These are phyloP conservation scores for Xerocomus potaroensis DNA, from an alignment of 768 basidiomycete genomes.

Conservation along the genomic window DNA sequence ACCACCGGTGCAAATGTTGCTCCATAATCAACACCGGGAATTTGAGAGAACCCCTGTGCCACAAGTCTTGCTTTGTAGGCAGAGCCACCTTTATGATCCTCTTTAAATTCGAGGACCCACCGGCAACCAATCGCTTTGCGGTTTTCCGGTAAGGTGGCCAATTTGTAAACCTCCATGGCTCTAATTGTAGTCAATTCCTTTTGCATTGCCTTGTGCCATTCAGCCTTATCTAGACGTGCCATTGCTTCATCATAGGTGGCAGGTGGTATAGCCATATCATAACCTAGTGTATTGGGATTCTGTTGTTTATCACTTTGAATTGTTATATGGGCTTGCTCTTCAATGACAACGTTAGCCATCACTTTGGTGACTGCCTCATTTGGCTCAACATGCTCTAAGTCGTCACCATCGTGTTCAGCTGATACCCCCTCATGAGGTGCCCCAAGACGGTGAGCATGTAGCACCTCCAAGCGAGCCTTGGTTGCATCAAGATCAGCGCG, in stretches of 20 bases:
- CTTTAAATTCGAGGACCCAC: constrained; percentile 4
- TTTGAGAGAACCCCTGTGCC: constrained; percentile 1
- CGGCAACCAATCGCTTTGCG: not conserved
- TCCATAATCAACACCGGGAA: not conserved
- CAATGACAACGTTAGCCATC: too few relatives aligned
- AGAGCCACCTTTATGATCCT: not conserved
- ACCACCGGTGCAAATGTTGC: constrained; percentile 20
- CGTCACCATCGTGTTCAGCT: too few relatives aligned
- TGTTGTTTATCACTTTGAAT: not conserved
- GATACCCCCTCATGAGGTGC: too few relatives aligned
- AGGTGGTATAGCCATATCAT: not conserved
- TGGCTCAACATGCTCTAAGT: too few relatives aligned
- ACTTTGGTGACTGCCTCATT: too few relatives aligned
- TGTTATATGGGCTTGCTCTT: not conserved
- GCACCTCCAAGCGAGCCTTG: too few relatives aligned
- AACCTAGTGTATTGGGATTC: not conserved
- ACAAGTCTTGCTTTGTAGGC: not conserved
- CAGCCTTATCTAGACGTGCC: not conserved
- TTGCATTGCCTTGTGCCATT: not conserved
- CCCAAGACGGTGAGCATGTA: too few relatives aligned
- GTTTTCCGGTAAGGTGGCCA: not conserved
- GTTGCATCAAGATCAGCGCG: too few relatives aligned
- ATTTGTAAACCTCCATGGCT: not conserved
- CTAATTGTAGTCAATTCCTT: not conserved
- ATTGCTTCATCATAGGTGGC: constrained; percentile 1